Base-by-base conservation (phyloP, 2,329 filamentous ascomycete species). In the Colletotrichum nymphaeae region DNA sequence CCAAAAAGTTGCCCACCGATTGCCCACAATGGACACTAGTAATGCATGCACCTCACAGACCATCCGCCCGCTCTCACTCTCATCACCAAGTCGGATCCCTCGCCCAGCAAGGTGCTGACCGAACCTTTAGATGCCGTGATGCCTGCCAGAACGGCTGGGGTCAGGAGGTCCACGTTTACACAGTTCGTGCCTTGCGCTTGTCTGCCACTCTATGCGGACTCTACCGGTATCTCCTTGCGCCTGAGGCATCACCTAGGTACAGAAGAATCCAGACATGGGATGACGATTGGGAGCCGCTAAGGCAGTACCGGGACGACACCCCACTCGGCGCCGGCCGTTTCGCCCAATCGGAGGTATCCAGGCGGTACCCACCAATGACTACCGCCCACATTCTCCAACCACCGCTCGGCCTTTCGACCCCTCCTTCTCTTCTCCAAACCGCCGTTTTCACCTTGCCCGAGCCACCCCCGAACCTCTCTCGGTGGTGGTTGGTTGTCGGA, bases 21-120 rank as follows among this genome's bases (percentile, higher is more conserved):
- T 73, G 59, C 46, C 70, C 70, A 69, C 66, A 35, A 56, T 53
- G 55, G 42, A 57, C 70, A 70, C 70, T 66, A 73, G 49, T 49
- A 46, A 63, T 63, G 60, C 60, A 73, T 70, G 70, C 70, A 73
- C 66, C 70, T 73, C 70, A 73, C 70, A 73, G 70, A 70, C 70
- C 67, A 73, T 62, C 67, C 58, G 70, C 69, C 70, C 67, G 55
- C 53, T 65, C 28, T 53, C 49, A 28, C 57, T 37, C 58, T 37
- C 58, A 64, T 69, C 59, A 69, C 30, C 69, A 69, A 69, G 65
- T 59, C 59, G 65, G 58, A 55, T 63, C 42, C 19, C n/a, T 60
- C 52, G 46, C 46, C 67, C 67, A 70, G 67, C 70, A 70, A 70
- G 55, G 67, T 73, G 67, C 67, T 73, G 70, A 73, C 67, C 59